These are phyloP conservation scores for Puccinia polysora DNA, from an alignment of 1,284 basidiomycete species.

Conservation along the genomic window DNA sequence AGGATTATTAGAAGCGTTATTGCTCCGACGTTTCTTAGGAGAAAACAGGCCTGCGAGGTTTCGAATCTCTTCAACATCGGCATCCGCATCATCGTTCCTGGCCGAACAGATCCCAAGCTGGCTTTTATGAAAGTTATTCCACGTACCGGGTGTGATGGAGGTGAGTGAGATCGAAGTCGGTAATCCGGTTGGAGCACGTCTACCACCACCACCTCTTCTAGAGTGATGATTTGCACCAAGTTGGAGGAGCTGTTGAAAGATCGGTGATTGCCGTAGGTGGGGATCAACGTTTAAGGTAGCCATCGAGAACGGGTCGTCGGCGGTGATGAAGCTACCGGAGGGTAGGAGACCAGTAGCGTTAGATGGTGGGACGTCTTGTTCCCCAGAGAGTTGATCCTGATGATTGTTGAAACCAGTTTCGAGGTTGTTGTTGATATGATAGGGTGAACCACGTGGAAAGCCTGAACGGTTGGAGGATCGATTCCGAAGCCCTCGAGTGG, in stretches of 20 bases:
- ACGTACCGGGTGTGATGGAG: conserved; percentile 39
- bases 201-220: conserved; percentile 24
- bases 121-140: conserved; percentile 44
- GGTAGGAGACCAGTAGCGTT: neutral
- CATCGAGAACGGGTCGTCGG: conserved; percentile 42
- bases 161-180: conserved; percentile 29
- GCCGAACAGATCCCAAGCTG: conserved; percentile 39
- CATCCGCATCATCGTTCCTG: conserved; percentile 40
- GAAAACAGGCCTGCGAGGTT: conserved; percentile 18
- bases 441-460: conserved; percentile 34
- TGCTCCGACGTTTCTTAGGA: conserved; percentile 19
- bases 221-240: conserved; percentile 13
- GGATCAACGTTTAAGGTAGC: conserved; percentile 38
- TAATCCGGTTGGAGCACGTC: conserved; percentile 33
- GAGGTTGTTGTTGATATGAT: neutral
- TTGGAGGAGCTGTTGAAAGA: conserved; percentile 42
- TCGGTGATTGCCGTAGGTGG: conserved; percentile 40
- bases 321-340: conserved; percentile 29
- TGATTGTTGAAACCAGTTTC: conserved; percentile 16
- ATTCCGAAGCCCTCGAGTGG: conserved; percentile 40
- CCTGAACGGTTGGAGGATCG: conserved; percentile 33
- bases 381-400: conserved; percentile 15
- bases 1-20: conserved; percentile 1
- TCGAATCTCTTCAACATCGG: conserved; percentile 42
- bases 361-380: conserved; percentile 17